Base-by-base conservation (phyloP, 108 stramenopile genomes). In the Stephanodiscus triporus region DNA sequence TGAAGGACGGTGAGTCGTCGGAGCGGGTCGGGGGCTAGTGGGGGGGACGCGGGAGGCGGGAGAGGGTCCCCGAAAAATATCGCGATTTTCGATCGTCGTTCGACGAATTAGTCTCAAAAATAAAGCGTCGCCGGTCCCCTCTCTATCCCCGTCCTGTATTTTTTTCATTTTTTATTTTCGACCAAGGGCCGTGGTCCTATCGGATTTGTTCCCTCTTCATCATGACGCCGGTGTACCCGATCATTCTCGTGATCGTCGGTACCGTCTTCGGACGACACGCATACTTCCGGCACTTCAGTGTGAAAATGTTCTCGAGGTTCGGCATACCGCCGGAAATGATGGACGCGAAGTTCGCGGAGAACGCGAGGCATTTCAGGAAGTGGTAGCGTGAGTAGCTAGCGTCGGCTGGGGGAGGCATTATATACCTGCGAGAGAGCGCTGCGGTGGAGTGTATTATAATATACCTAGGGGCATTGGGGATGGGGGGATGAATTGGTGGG, bases 261-360 rank as follows among this genome's bases (percentile, higher is more conserved):
- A 95, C 95, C 9, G 59, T 89, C 1, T 92, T 91, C 83, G 92
- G 95, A 16, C 61, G 95, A 50, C 95, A 95, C 70, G 78, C 78
- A 30, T 95, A 95, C 58, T 95, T 95, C 66, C 82, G 89, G 23
- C 89, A 90, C 68, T 95, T 95, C 79, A 85, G 88, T 32, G 95
- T 95, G 50, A 93, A 89, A 75, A 95, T 95, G 89, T 92, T 89
- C 67, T 83, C 75, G 63, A 72, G 95, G 22, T 95, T 95, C 80
- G 95, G 95, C 4, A 85, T 95, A 26, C 95, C 94, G 3, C 90
- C 91, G 10, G 91, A 91, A 54, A 77, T 92, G 72, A 84, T 91
- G 73, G 91, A 91, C 72, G 80, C 77, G 55, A 75, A 77, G 20
- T 91, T 71, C 78, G 80, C 89, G 32, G 60, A 72, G 55, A 89